phyloP scores from a whole-genome alignment of 805 yeast genomes.

The Candida quercuum region DNA sequence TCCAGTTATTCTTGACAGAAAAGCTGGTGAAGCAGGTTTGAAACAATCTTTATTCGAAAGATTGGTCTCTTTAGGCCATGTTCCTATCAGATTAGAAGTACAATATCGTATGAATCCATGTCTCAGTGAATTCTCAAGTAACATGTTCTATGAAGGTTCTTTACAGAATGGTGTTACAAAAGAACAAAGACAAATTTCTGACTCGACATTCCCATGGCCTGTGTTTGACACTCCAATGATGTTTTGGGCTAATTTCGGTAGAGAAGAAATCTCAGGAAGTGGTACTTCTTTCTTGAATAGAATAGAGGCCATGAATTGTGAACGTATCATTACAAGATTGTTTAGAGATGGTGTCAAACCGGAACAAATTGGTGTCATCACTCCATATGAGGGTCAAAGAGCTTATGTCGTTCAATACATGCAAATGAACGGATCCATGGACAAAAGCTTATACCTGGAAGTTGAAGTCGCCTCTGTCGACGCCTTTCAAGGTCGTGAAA shows the following conservation, averaged over 20 bases:
- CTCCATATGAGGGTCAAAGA: constrained; percentile 94
- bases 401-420: constrained; percentile 75
- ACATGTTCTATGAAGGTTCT: constrained; percentile 89
- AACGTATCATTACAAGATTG: constrained; percentile 64
- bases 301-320: constrained; percentile 86
- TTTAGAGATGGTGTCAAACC: constrained; percentile 77
- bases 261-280: constrained; percentile 77
- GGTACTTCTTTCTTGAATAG: constrained; percentile 83
- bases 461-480: constrained; percentile 94
- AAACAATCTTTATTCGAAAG: constrained; percentile 86
- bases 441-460: constrained; percentile 56
- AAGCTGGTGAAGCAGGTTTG: constrained; percentile 84
- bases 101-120: constrained; percentile 95
- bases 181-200: constrained; percentile 54
- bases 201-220: constrained; percentile 87
- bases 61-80: constrained; percentile 72
- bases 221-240: constrained; percentile 81
- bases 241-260: constrained; percentile 89
- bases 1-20: constrained; percentile 77
- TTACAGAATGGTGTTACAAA: constrained; percentile 88
- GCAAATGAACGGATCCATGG: constrained; percentile 64
- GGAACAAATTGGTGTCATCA: constrained; percentile 82
- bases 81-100: constrained; percentile 81
- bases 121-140: constrained; percentile 80
- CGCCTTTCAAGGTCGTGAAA: constrained; percentile 90